Base-by-base conservation (phyloP, 2,329 filamentous ascomycete genomes). In the Fusarium hostae region DNA sequence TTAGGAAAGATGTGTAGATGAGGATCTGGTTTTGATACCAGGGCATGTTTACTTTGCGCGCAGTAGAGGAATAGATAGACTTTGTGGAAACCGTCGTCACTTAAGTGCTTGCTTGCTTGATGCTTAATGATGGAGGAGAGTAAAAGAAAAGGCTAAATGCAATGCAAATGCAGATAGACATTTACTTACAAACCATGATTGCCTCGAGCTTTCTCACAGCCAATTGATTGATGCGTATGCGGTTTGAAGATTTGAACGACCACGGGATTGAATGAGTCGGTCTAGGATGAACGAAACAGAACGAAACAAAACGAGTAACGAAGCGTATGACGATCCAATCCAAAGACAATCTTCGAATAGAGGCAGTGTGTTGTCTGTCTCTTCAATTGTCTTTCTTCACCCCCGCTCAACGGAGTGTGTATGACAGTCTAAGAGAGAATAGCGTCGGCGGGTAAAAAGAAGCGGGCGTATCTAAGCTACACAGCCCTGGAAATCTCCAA, bases 151-250 rank as follows among this genome's bases (percentile, higher is more conserved):
- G 68, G 52, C 35, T 39, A 45, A 45, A 66, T 52, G 48, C 18
- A 52, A 26, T 12, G 52, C 52, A 47, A 24, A 51, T 50, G 44
- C 26, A 57, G 22, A 28, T 22, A 37, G 43, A 35, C 43, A 39
- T 43, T 66, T 55, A 72, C 70, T 73, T 50, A 73, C 70, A 68
- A 59, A 73, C 70, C 70, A 73, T 73, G 59, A 32, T 22, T 44
- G 51, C 18, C 37, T 60, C 43, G 41, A 39, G 41, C 22, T 44
- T 6, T 48, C 3, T 18, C 55, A 34, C 22, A 50, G 18, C 37
- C 51, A 34, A 39, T 41, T 39, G n/a, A 48, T 30, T 30, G 45
- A 48, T 34, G 43, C 34, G 48, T 64, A 37, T 68, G 63, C 41
- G 47, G 41, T 52, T 63, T 22, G 43, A 43, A 40, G 44, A 30